Evolutionary conservation across 371 early-diverging fungal genomes (phyloP).

Genomic region (Lichtheimia hyalospora): DNA sequence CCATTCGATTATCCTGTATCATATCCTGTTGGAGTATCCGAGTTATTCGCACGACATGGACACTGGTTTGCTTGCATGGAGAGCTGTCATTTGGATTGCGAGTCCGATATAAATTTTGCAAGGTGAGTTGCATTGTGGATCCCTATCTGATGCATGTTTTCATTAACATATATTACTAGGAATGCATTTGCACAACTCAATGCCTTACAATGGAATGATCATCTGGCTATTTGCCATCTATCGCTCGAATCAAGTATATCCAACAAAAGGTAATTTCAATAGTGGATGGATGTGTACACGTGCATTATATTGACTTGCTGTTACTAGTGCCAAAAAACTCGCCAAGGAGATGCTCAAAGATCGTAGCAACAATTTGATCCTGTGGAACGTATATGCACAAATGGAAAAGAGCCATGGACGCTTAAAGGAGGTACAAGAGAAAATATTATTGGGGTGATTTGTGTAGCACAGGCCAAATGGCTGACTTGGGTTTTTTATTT

Average conservation of each 20-base stretch:
- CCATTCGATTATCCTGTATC: conserved; percentile 48
- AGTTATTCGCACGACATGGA: conserved; percentile 36
- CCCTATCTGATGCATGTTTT: too few relatives aligned
- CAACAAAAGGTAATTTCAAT: conserved; percentile 33
- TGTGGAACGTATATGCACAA: conserved; percentile 74
- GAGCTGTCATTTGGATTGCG: conserved; percentile 5
- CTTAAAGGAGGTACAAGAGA: conserved; percentile 25
- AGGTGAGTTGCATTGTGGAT: conserved; percentile 39
- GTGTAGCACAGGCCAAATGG: too few relatives aligned
- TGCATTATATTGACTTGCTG: conserved; percentile 1
- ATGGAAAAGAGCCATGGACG: conserved; percentile 49
- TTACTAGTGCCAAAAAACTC: conserved; percentile 51
- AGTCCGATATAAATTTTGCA: conserved; percentile 43
- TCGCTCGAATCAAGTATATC: conserved; percentile 47
- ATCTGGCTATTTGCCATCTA: conserved; percentile 42
- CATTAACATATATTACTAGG: conserved; percentile 18
- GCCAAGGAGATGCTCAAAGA: conserved; percentile 61
- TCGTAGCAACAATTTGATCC: conserved; percentile 53
- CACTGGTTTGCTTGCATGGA: conserved; percentile 39
- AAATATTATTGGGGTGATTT: neutral
- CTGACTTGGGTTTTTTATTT: neutral
- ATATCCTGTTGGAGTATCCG: conserved; percentile 47
- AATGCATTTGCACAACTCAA: conserved; percentile 49
- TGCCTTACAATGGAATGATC: conserved; percentile 24
- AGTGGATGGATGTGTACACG: too few relatives aligned